phyloP scores from a whole-genome alignment of 2,329 filamentous ascomycete genomes.

The Trichophyton verrucosum region DNA sequence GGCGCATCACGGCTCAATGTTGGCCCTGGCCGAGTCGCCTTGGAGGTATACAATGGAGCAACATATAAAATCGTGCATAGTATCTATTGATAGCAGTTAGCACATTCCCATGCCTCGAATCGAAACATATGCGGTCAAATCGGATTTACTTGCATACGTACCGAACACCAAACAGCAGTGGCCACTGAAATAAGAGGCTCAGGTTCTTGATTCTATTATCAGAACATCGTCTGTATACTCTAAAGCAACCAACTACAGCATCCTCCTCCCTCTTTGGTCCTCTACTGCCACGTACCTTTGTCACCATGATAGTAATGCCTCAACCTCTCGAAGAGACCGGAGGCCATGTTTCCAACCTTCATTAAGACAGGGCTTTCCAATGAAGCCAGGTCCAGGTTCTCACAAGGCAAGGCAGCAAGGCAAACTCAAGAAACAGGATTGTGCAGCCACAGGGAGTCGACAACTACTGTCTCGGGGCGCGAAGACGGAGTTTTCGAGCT shows the following conservation, averaged over 20 bases:
- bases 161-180: slow-evolving; percentile 11
- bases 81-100: slow-evolving; percentile 39
- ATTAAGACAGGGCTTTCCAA: background rate
- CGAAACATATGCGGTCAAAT: background rate
- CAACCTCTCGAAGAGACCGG: background rate
- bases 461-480: background rate
- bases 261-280: background rate
- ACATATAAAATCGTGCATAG: slow-evolving; percentile 84
- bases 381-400: background rate
- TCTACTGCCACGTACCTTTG: background rate
- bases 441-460: background rate
- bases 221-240: background rate
- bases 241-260: background rate
- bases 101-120: background rate
- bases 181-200: slow-evolving; percentile 11
- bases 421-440: background rate
- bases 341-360: background rate
- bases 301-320: background rate
- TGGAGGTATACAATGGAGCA: slow-evolving; percentile 74
- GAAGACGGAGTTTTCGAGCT: too few species aligned
- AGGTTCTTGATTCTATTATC: slow-evolving; percentile 6
- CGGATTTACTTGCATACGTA: slow-evolving; percentile 3
- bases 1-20: slow-evolving; percentile 75
- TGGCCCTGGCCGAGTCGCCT: slow-evolving; percentile 64
- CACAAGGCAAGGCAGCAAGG: background rate